Conservation (phyloP, 2,329 filamentous ascomycete species). For the Parafenestella ontariensis region DNA sequence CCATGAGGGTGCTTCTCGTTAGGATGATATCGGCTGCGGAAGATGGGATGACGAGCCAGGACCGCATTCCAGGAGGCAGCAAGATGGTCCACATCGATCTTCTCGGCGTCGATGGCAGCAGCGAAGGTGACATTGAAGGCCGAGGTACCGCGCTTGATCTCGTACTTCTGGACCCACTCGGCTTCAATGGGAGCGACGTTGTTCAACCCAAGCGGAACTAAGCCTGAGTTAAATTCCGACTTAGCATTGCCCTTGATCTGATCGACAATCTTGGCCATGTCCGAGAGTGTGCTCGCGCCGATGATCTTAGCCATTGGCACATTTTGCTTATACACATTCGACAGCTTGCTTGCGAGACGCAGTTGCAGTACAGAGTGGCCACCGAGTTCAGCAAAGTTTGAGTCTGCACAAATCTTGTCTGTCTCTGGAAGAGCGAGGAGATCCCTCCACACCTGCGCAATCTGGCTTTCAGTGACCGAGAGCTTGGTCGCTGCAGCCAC, state of each 20-base stretch:
- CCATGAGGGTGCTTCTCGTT: not conserved
- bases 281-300: slow-evolving; percentile 1
- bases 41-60: slow-evolving; percentile 18
- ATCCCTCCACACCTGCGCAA: slow-evolving; percentile 2
- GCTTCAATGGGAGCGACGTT: slow-evolving; percentile 24
- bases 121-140: slow-evolving; percentile 38
- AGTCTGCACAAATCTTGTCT: slow-evolving; percentile 5
- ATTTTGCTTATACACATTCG: slow-evolving; percentile 10
- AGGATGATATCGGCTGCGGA: slow-evolving; percentile 12
- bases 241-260: not conserved
- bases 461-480: not conserved
- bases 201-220: not conserved
- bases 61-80: slow-evolving; percentile 27
- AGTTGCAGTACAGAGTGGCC: slow-evolving; percentile 34
- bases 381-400: slow-evolving; percentile 36
- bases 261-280: slow-evolving; percentile 4
- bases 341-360: slow-evolving; percentile 5
- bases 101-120: slow-evolving; percentile 8
- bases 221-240: not conserved
- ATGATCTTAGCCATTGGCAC: slow-evolving; percentile 23
- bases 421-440: slow-evolving; percentile 4
- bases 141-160: slow-evolving; percentile 12
- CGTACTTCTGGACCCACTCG: slow-evolving; percentile 29
- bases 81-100: slow-evolving; percentile 21
- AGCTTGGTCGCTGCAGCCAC: not conserved